A percentile compares a stretch with the other conserved stretches of the same genome.
Evolutionary conservation across 2,329 filamentous ascomycete species (phyloP).

Genomic region (Trichothecium sympodiale): DNA sequence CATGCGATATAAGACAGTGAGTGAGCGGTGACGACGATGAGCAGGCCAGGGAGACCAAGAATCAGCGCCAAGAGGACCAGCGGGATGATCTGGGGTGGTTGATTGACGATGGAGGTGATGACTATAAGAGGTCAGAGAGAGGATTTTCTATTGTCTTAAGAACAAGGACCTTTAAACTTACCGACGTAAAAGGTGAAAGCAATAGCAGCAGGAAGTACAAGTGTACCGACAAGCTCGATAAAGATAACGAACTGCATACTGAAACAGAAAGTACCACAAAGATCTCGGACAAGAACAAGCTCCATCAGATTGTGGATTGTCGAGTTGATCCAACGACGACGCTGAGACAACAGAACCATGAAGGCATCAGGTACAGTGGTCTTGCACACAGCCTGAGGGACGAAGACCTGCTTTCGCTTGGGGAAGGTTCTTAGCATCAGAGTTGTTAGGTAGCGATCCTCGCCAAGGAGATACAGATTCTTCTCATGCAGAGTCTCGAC

Average conservation of each 20-base stretch:
- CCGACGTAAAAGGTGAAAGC: constrained; percentile 93
- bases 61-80: constrained; percentile 82
- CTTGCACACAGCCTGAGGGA: constrained; percentile 97
- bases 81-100: constrained; percentile 75
- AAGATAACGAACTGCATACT: constrained; percentile 99
- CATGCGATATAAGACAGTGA: constrained; percentile 84
- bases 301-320: constrained; percentile 99
- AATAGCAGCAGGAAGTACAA: constrained; percentile 92
- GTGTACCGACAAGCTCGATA: constrained; percentile 85
- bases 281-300: constrained; percentile 83
- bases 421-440: constrained; percentile 98
- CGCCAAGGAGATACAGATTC: constrained; percentile 81
- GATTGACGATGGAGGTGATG: constrained; percentile 71
- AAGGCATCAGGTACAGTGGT: constrained; percentile 92
- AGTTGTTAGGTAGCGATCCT: constrained; percentile 91
- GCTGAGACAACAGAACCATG: constrained; percentile 83
- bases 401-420: constrained; percentile 97
- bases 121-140: constrained; percentile 35
- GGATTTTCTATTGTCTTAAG: background rate
- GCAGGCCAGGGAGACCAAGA: constrained; percentile 79
- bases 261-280: constrained; percentile 98
- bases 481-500: constrained; percentile 98
- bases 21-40: constrained; percentile 90
- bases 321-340: constrained; percentile 98
- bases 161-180: constrained; percentile 36